phyloP scores from a whole-genome alignment of 257 asterid species.

The Solanum corneliomulleri region DNA sequence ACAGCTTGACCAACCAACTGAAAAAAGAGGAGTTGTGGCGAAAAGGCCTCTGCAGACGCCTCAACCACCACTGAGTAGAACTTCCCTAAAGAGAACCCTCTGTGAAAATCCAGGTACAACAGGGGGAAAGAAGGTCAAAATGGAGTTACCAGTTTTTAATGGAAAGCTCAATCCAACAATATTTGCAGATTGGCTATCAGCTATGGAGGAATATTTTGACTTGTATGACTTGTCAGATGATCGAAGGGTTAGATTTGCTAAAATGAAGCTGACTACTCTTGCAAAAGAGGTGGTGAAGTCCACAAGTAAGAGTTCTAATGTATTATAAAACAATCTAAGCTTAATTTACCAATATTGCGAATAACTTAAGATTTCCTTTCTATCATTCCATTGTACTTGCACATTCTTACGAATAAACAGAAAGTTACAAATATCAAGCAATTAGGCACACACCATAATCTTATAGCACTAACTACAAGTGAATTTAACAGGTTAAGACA shows the following conservation, averaged over 20 bases:
- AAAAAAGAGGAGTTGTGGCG: not conserved
- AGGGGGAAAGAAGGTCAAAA: not conserved
- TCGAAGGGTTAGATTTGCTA: not conserved
- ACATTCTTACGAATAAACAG: not conserved
- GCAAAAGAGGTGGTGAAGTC: slow-evolving; percentile 3
- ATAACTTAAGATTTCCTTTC: not conserved
- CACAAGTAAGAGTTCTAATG: not conserved
- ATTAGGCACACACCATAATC: not conserved
- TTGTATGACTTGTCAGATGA: not conserved
- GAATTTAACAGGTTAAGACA: not conserved
- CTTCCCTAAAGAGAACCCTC: not conserved
- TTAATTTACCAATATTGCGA: not conserved
- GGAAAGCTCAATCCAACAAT: not conserved
- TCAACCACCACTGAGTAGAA: not conserved
- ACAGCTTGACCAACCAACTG: not conserved
- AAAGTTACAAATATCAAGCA: not conserved
- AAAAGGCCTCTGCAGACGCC: not conserved
- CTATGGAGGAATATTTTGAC: not conserved
- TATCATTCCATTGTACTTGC: not conserved
- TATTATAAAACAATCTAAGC: not conserved
- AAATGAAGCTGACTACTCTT: not conserved
- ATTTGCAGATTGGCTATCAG: not conserved
- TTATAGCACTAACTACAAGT: not conserved
- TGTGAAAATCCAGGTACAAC: not conserved
- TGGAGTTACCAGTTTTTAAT: not conserved